Conservation (phyloP, 768 basidiomycete genomes). For the Pseudohyphozyma bogoriensis region DNA sequence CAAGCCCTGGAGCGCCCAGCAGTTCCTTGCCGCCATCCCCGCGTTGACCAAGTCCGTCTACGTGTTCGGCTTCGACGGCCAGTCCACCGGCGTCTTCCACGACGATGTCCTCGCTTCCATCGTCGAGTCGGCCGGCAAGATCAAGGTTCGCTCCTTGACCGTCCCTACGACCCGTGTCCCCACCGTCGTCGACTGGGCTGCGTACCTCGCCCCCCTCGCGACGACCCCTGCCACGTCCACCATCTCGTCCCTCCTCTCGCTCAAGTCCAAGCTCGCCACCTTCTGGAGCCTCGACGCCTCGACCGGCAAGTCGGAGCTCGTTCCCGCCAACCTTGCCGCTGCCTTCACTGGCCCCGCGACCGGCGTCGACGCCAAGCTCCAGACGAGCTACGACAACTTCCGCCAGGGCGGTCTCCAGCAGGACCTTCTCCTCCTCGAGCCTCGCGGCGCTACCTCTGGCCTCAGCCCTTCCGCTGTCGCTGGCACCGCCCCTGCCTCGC, state of each 20-base stretch:
- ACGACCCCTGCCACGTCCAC: slow-evolving; percentile 50
- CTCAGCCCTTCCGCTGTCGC: slow-evolving; percentile 20
- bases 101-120: slow-evolving; percentile 42
- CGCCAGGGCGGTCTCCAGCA: slow-evolving; percentile 63
- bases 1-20: slow-evolving; percentile 65
- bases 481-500: slow-evolving; percentile 48
- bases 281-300: slow-evolving; percentile 33
- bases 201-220: slow-evolving; percentile 52
- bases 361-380: slow-evolving; percentile 50
- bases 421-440: slow-evolving; percentile 54
- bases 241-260: slow-evolving; percentile 41
- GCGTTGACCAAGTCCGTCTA: slow-evolving; percentile 51
- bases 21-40: slow-evolving; percentile 55
- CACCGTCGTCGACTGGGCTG: slow-evolving; percentile 31
- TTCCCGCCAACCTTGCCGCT: slow-evolving; percentile 38
- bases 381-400: slow-evolving; percentile 64
- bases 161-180: slow-evolving; percentile 33
- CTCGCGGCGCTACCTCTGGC: slow-evolving; percentile 42
- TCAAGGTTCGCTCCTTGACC: slow-evolving; percentile 30
- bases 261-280: slow-evolving; percentile 38
- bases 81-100: slow-evolving; percentile 55
- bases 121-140: slow-evolving; percentile 30
- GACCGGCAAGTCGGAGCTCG: slow-evolving; percentile 22
- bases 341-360: slow-evolving; percentile 47
- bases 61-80: slow-evolving; percentile 60